Evolutionary conservation across 2,329 filamentous ascomycete genomes (phyloP), one percentile per base, ranked within the genome.

Genomic region (Colletotrichum chlorophyti): DNA sequence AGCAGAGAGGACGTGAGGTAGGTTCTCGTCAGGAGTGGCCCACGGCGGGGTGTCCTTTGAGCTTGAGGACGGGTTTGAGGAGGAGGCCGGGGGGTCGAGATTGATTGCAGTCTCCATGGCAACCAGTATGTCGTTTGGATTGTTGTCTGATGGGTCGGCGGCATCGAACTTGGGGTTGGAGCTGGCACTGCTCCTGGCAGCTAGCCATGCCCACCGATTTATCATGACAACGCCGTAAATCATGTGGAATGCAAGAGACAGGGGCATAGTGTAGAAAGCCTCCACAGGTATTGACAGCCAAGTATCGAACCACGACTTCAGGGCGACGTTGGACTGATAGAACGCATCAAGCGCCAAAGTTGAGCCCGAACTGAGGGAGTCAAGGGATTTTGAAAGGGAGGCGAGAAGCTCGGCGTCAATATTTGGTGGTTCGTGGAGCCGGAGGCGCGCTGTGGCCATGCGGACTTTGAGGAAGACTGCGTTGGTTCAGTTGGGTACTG

Each of bases 201-300:
- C 70, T 0, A 82, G 70, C 38, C 79, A 80, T 5, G 78, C 76
- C 80, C 80, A 83, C 6, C 81, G 74, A 2, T 78, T 75, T 1
- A 83, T 71, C 74, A 82, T 80, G 5, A 74, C 79, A 37, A 81
- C 68, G n/a, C 75, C 77, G 49, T 83, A 81, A 4, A 83, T 74
- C 0, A 84, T 68, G 50, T 84, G 78, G 1, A 75, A 68, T 29
- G 73, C 78, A 0, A 75, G 65, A 0, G 76, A 70, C 8, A 83
- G 76, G 0, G 83, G 79, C 21, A 83, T 70, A 26, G 74, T 71
- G 54, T 78, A 76, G 52, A 80, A 82, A 4, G 73, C 68, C 0
- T 68, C 62, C 0, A 76, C 68, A 0, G 82, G 76, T 0, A 85
- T 67, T 0, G 72, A 65, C 2, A 80, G 70, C 74, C 81, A 82